Base-by-base conservation (phyloP, 768 basidiomycete genomes). In the Infundibulicybe gibba region DNA sequence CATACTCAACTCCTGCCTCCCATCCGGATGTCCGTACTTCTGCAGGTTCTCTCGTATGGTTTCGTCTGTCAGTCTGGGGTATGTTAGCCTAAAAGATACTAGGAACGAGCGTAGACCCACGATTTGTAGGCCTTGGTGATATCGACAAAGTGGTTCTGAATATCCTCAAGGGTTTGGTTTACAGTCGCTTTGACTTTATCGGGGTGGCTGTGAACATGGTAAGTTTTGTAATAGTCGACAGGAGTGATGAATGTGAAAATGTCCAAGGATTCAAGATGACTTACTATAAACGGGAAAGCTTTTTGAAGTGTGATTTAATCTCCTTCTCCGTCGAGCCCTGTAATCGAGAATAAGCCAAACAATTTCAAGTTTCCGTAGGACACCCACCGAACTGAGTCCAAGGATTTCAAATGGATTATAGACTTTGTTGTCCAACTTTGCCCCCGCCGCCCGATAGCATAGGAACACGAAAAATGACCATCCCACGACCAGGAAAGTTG, bases 61-160 rank as follows among this genome's bases (percentile, higher is more conserved):
- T 60, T 91, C 90, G 66, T 99, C 94, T 0, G 94, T 97, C 19
- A 99, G 69, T 6, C 90, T 93, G 54, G 32, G 32, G 40, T 3
- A 30, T 12, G 3, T 14, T 19, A 2, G 30, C 15, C 37, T 2
- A 43, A 25, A 47, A n/a, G 5, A 49, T 30, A 16, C 19, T 19
- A 34, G n/a, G 17, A 4, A 52, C 12, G 20, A 16, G 1, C 12
- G n/a, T 15, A 14, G 21, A 16, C 87, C 49, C 47, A 90, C 81
- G 95, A 70, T 74, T 99, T 99, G 71, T 99, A 99, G 3, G 97
- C 97, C 64, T 98, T 99, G 6, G 97, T 98, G 33, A 99, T 73
- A 16, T 90, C 80, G 16, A 98, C 90, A 64, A 97, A 99, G 49
- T 81, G 81, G 44, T 83, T 76, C 54, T 89, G 88, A 30, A 92